phyloP scores from a whole-genome alignment of 2,329 filamentous ascomycete species.

The Fusarium udum region DNA sequence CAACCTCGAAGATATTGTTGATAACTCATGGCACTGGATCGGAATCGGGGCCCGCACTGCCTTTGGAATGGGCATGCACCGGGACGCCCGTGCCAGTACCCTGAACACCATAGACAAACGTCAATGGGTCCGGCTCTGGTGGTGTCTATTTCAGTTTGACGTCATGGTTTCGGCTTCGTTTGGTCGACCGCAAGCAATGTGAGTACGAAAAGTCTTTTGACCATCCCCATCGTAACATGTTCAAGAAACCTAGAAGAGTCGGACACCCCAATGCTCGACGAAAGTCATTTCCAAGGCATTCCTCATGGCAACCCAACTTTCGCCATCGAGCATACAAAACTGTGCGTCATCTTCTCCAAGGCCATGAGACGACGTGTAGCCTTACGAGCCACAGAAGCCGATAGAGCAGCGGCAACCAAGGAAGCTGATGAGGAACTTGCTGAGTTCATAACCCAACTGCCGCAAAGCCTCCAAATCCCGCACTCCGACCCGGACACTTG shows the following conservation, averaged over 20 bases:
- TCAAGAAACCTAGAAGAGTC: constrained; percentile 59
- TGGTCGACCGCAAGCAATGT: constrained; percentile 62
- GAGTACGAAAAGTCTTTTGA: constrained; percentile 20
- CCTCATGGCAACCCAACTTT: constrained; percentile 53
- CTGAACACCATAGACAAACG: constrained; percentile 47
- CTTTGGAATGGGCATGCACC: constrained; percentile 63
- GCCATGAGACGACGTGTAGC: constrained; percentile 44
- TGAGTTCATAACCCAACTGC: constrained; percentile 44
- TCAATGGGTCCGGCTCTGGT: constrained; percentile 53
- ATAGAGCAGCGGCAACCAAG: constrained; percentile 41
- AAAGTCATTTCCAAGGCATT: constrained; percentile 56
- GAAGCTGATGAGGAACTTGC: constrained; percentile 47
- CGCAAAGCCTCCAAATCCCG: constrained; percentile 40
- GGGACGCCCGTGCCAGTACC: constrained; percentile 45
- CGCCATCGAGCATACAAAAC: constrained; percentile 58
- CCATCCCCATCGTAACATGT: neutral
- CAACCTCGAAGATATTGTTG: constrained; percentile 62
- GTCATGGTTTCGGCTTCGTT: constrained; percentile 52
- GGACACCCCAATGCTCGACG: constrained; percentile 56
- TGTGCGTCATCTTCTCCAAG: constrained; percentile 60
- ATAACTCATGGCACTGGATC: constrained; percentile 63
- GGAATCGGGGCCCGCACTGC: constrained; percentile 62
- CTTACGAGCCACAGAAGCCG: constrained; percentile 35
- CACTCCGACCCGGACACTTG: constrained; percentile 38
- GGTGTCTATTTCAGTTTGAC: constrained; percentile 53